Percentiles rank a stretch among this genome's conserved stretches.
Conservation (phyloP, 768 basidiomycete genomes). For the Omphalotus guepiniiformis region DNA sequence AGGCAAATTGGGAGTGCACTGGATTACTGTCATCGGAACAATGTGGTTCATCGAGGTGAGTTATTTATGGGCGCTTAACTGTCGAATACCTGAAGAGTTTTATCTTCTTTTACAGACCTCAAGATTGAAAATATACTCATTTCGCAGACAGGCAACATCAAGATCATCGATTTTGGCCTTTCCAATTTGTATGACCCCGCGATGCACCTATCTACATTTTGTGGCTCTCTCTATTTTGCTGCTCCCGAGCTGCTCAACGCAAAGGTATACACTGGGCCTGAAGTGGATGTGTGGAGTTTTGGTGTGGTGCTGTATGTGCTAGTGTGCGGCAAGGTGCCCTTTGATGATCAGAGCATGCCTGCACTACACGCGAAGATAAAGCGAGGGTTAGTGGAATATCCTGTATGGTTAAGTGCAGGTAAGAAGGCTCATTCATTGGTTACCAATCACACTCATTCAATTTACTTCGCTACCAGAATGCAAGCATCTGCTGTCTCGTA, state of each 20-base stretch:
- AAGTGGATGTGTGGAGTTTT: constrained; percentile 99
- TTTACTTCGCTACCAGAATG: constrained; percentile 72
- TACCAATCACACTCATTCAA: constrained; percentile 10
- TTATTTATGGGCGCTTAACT: constrained; percentile 6
- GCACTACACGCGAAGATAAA: constrained; percentile 99
- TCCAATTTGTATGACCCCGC: constrained; percentile 91
- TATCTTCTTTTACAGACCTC: constrained; percentile 52
- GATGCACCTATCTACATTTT: constrained; percentile 87
- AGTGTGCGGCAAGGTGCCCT: constrained; percentile 98
- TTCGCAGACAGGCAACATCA: constrained; percentile 97
- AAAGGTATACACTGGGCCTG: constrained; percentile 93
- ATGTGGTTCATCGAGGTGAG: constrained; percentile 90
- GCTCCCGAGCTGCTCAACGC: constrained; percentile 97
- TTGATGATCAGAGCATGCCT: constrained; percentile 99
- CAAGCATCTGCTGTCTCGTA: constrained; percentile 87
- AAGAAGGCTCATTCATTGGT: constrained; percentile 23
- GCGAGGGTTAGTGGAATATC: constrained; percentile 94
- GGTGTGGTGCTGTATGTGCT: constrained; percentile 97
- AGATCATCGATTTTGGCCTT: constrained; percentile 98
- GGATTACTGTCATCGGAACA: constrained; percentile 96
- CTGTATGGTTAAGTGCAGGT: constrained; percentile 94
- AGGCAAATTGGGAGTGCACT: constrained; percentile 95
- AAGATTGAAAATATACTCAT: constrained; percentile 99
- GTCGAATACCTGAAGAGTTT: not conserved
- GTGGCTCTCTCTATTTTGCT: constrained; percentile 97